Evolutionary conservation across 345 rosid genomes (phyloP).

Genomic region (Theobroma cacao): DNA sequence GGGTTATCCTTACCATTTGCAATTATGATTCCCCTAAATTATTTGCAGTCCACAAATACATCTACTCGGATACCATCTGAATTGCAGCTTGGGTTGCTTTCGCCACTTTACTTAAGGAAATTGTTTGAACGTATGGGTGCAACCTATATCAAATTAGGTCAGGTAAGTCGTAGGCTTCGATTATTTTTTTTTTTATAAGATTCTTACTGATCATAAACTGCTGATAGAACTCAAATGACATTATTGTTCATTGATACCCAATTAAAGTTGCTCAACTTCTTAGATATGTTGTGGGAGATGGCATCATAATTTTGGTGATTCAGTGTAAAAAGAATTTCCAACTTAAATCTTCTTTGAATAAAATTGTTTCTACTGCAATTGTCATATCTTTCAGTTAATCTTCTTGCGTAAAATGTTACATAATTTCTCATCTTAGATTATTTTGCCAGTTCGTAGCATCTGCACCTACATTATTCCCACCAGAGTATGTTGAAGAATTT

Average conservation of each 20-base stretch:
- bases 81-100: slow-evolving; percentile 77
- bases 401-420: neutral
- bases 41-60: slow-evolving; percentile 56
- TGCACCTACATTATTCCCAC: slow-evolving; percentile 90
- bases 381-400: neutral
- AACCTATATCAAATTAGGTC: slow-evolving; percentile 92
- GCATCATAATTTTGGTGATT: neutral
- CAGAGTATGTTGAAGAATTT: slow-evolving; percentile 83
- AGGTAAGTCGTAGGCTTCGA: slow-evolving; percentile 41
- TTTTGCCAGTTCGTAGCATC: slow-evolving; percentile 81
- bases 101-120: slow-evolving; percentile 85
- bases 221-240: neutral
- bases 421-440: slow-evolving; percentile 21
- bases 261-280: neutral
- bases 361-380: neutral
- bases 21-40: neutral
- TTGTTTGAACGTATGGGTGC: slow-evolving; percentile 99
- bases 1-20: neutral
- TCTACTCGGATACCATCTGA: slow-evolving; percentile 61
- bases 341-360: neutral
- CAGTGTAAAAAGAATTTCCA: neutral
- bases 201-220: neutral
- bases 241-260: neutral
- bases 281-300: neutral
- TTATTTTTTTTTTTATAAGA: neutral